Conservation (phyloP, 2,329 filamentous ascomycete genomes). For the Nemania serpens region DNA sequence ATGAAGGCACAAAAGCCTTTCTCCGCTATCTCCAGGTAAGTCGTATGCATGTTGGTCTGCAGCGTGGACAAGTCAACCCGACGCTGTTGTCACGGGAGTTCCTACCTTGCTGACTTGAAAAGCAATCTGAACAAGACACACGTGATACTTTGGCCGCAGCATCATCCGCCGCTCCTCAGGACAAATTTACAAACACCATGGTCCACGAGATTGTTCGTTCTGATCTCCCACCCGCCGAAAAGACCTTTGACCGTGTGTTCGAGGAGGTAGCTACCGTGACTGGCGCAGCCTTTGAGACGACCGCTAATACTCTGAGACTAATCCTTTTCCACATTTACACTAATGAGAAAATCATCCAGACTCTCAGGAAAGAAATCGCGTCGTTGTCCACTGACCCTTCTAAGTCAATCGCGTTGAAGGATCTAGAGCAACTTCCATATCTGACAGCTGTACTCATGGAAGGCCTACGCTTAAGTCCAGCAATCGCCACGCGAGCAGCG, state of each 20-base stretch:
- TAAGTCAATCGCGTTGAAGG: neutral
- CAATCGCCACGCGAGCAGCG: neutral
- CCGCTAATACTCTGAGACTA: neutral
- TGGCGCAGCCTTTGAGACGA: neutral
- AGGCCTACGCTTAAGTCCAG: constrained; percentile 9
- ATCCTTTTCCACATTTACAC: neutral
- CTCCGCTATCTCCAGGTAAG: neutral
- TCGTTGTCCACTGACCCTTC: neutral
- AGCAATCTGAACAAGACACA: constrained; percentile 6
- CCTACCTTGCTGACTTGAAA: neutral
- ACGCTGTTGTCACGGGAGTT: too few species aligned
- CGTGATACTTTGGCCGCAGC: neutral
- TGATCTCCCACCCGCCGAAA: neutral
- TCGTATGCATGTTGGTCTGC: neutral
- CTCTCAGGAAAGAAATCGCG: neutral
- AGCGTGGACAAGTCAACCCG: too few species aligned
- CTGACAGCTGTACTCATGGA: neutral
- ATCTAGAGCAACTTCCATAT: neutral
- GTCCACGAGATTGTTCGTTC: neutral
- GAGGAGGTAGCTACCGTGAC: constrained; percentile 5
- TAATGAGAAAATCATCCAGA: neutral
- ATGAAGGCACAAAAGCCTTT: neutral
- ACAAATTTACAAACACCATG: neutral
- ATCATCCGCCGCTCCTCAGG: neutral
- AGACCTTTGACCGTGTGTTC: neutral